Evolutionary conservation across 805 yeast species (phyloP).

Genomic region (Pichia nakasei): DNA sequence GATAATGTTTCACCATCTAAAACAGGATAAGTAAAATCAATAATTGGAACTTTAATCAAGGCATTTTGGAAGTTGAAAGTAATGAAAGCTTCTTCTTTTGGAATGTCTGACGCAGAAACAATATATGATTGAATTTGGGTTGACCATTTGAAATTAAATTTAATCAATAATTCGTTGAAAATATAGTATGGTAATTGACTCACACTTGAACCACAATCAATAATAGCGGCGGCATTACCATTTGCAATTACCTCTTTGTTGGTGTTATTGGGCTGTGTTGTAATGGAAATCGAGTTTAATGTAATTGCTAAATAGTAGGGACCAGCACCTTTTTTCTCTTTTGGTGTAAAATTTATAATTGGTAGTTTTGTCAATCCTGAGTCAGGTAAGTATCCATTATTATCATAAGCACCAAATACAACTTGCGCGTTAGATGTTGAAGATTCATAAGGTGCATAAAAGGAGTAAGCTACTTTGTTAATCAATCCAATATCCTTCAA

Average conservation of each 20-base stretch:
- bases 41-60: slow-evolving; percentile 39
- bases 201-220: slow-evolving; percentile 48
- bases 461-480: slow-evolving; percentile 44
- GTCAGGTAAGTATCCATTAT: slow-evolving; percentile 34
- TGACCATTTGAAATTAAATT: slow-evolving; percentile 35
- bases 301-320: slow-evolving; percentile 37
- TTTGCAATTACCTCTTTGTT: slow-evolving; percentile 7
- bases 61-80: slow-evolving; percentile 47
- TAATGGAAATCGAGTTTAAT: slow-evolving; percentile 28
- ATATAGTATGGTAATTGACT: slow-evolving; percentile 32
- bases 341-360: slow-evolving; percentile 11
- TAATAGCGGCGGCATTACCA: slow-evolving; percentile 27
- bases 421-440: slow-evolving; percentile 23
- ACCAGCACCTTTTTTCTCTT: slow-evolving; percentile 22
- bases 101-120: slow-evolving; percentile 30
- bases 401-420: slow-evolving; percentile 60
- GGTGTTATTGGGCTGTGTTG: slow-evolving; percentile 7
- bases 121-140: slow-evolving; percentile 32
- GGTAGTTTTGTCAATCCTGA: slow-evolving; percentile 28
- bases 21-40: slow-evolving; percentile 12
- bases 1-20: slow-evolving; percentile 8
- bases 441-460: slow-evolving; percentile 28
- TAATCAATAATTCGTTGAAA: slow-evolving; percentile 17
- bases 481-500: slow-evolving; percentile 49
- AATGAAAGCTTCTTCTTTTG: slow-evolving; percentile 16